A percentile compares a stretch with the other conserved stretches of the same genome.
These are phyloP conservation scores for Trichoderma sp. DNA, from an alignment of 2,329 filamentous ascomycete species.

Conservation along the genomic window DNA sequence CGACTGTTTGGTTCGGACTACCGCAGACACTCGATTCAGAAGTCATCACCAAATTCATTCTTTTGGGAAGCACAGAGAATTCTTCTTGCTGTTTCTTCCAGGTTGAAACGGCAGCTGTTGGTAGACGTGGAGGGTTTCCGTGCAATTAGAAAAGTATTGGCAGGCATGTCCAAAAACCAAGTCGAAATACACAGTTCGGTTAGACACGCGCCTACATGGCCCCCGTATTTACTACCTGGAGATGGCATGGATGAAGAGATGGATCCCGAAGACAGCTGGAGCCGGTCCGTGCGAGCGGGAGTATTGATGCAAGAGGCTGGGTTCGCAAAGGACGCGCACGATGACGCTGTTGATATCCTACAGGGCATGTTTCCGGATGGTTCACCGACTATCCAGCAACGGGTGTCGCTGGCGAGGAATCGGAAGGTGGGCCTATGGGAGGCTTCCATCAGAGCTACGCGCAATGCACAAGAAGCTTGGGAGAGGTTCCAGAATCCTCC, in stretches of 20 bases:
- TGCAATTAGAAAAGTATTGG: conserved; percentile 53
- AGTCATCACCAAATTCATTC: conserved; percentile 32
- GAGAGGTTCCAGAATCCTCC: conserved; percentile 44
- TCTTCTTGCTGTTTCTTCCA: conserved; percentile 52
- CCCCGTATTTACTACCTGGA: conserved; percentile 56
- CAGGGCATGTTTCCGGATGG: conserved; percentile 52
- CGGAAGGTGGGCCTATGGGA: conserved; percentile 46
- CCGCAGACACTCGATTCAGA: conserved; percentile 27
- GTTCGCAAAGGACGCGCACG: conserved; percentile 46
- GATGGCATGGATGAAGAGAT: conserved; percentile 60
- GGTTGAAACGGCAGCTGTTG: conserved; percentile 48
- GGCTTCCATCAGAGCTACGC: conserved; percentile 55
- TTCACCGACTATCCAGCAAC: conserved; percentile 56
- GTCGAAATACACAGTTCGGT: conserved; percentile 48
- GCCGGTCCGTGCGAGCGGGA: conserved; percentile 53
- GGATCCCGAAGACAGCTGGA: conserved; percentile 51
- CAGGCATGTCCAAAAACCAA: conserved; percentile 52
- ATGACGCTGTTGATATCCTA: conserved; percentile 50
- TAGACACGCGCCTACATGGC: conserved; percentile 55
- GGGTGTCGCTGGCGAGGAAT: conserved; percentile 24
- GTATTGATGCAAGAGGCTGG: conserved; percentile 56
- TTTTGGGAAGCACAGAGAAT: conserved; percentile 57
- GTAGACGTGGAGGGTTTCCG: conserved; percentile 52
- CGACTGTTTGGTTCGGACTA: conserved; percentile 29
- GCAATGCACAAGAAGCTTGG: conserved; percentile 63